Evolutionary conservation across 805 yeast species (phyloP).

Genomic region (Teunomyces pallodes): DNA sequence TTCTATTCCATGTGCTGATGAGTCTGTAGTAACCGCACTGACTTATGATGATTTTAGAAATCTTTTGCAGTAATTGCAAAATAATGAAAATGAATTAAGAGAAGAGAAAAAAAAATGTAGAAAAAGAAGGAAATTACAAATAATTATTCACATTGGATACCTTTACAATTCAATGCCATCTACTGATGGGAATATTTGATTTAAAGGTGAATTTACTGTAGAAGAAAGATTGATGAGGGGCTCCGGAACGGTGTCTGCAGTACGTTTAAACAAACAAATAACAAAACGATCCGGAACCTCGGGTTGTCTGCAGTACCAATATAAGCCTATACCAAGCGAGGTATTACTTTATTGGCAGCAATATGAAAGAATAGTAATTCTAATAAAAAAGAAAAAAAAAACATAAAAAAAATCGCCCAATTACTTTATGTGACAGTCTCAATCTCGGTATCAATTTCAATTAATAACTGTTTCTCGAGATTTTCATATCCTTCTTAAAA

Average conservation of each 20-base stretch:
- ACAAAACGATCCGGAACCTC: too few species aligned
- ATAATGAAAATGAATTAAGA: not conserved
- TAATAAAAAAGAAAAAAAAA: too few species aligned
- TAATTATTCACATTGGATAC: too few species aligned
- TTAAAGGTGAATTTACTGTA: too few species aligned
- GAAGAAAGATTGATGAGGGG: too few species aligned
- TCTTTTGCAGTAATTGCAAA: not conserved
- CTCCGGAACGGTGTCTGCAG: too few species aligned
- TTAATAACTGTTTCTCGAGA: too few species aligned
- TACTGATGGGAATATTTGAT: too few species aligned
- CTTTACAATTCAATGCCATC: too few species aligned
- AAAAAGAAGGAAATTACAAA: not conserved
- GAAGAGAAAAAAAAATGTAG: not conserved
- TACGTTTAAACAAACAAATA: too few species aligned
- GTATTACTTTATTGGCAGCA: not conserved
- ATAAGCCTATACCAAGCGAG: constrained; percentile 2
- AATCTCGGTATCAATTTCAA: too few species aligned
- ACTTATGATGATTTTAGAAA: not conserved
- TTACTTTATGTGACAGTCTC: not conserved
- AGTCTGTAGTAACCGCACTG: not conserved
- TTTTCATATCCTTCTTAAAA: too few species aligned
- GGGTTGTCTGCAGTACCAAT: not conserved
- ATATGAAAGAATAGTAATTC: not conserved
- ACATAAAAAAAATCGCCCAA: not conserved
- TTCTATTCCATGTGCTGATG: not conserved